Evolutionary conservation across 495 filamentous ascomycete genomes (phyloP).

Genomic region (Annulohypoxylon bovei): DNA sequence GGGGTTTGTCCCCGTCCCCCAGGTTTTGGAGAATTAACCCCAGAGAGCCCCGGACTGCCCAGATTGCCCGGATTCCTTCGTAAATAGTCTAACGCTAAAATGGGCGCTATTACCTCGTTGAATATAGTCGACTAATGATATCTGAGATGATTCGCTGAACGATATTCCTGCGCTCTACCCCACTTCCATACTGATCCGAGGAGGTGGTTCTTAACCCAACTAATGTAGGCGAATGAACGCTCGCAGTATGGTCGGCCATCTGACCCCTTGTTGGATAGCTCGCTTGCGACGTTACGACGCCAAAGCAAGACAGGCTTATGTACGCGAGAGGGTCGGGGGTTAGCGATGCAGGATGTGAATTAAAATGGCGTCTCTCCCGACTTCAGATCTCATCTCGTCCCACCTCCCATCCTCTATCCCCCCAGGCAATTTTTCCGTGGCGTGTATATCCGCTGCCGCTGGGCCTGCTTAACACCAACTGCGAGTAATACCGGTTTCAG

Average conservation of each 20-base stretch:
- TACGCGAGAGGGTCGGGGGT: constrained; percentile 23
- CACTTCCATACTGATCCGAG: constrained; percentile 17
- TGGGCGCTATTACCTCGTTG: constrained; percentile 14
- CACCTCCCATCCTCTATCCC: neutral
- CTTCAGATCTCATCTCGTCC: constrained; percentile 1
- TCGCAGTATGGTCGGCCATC: constrained; percentile 16
- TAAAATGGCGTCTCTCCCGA: constrained; percentile 24
- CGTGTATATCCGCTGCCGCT: neutral
- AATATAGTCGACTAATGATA: constrained; percentile 15
- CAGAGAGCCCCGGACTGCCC: constrained; percentile 31
- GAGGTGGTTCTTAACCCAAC: constrained; percentile 26
- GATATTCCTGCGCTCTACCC: constrained; percentile 19
- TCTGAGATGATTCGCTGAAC: constrained; percentile 24
- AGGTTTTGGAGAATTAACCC: constrained; percentile 34
- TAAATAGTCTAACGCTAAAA: constrained; percentile 19
- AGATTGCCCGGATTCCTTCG: constrained; percentile 19
- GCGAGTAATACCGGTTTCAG: neutral
- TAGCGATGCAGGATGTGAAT: constrained; percentile 30
- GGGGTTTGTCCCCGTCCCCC: constrained; percentile 34
- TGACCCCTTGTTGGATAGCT: constrained; percentile 27
- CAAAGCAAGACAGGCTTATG: constrained; percentile 20
- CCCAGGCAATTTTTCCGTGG: neutral
- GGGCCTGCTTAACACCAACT: constrained; percentile 4
- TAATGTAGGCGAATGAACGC: constrained; percentile 25
- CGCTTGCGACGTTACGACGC: constrained; percentile 30